These are phyloP conservation scores for Spergularia marina DNA, from an alignment of 148 eudicot species.

Conservation along the genomic window DNA sequence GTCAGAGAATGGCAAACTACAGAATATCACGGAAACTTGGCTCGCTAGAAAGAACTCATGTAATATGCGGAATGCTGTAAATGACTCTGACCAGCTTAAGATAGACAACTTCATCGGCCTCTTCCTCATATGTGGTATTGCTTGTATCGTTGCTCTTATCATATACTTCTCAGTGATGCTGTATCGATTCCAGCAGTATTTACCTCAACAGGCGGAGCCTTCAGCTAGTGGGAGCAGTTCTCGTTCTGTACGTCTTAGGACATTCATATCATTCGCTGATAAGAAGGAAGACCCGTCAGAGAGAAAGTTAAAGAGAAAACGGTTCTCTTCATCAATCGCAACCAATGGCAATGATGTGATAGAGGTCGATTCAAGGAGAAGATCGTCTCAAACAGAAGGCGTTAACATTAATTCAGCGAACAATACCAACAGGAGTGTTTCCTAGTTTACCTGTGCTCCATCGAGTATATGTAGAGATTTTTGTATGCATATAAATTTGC, in stretches of 20 bases:
- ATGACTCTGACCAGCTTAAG: slow-evolving; percentile 34
- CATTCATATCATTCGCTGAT: slow-evolving; percentile 37
- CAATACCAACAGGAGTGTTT: neutral
- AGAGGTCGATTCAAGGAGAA: slow-evolving; percentile 22
- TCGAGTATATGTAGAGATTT: slow-evolving; percentile 3
- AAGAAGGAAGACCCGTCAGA: slow-evolving; percentile 37
- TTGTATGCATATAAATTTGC: neutral
- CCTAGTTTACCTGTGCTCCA: neutral
- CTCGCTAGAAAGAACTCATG: slow-evolving; percentile 19
- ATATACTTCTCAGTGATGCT: slow-evolving; percentile 32
- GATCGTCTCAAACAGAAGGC: slow-evolving; percentile 7
- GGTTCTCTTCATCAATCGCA: slow-evolving; percentile 19
- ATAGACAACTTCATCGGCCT: slow-evolving; percentile 32
- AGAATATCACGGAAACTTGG: slow-evolving; percentile 35
- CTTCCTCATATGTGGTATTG: slow-evolving; percentile 24
- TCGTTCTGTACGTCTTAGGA: slow-evolving; percentile 25
- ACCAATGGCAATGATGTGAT: slow-evolving; percentile 5
- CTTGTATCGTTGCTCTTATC: slow-evolving; percentile 28
- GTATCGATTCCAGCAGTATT: slow-evolving; percentile 23
- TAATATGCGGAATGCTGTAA: neutral
- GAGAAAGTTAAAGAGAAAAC: slow-evolving; percentile 39
- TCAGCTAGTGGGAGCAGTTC: slow-evolving; percentile 25
- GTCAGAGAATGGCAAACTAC: slow-evolving; percentile 36
- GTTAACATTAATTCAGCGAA: slow-evolving; percentile 1
- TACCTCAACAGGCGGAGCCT: slow-evolving; percentile 28